These are phyloP conservation scores for Purpureocillium takamizusanense DNA, from an alignment of 2,329 filamentous ascomycete genomes.

Conservation along the genomic window DNA sequence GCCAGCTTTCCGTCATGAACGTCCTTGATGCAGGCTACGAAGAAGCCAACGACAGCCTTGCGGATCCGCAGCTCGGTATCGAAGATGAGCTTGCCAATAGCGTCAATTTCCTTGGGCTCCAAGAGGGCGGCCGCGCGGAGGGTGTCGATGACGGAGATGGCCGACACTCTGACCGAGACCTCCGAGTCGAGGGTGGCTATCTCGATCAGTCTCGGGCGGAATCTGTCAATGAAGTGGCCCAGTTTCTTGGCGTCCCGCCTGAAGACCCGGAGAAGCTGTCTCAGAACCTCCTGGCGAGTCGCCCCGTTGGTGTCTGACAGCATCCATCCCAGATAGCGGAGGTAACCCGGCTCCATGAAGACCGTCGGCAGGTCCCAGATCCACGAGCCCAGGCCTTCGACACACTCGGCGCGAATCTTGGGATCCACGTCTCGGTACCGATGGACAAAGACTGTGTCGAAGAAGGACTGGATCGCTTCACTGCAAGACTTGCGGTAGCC, in stretches of 20 bases:
- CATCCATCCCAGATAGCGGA: constrained; percentile 93
- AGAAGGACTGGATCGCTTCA: constrained; percentile 70
- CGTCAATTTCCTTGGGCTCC: constrained; percentile 85
- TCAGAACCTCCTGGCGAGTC: constrained; percentile 77
- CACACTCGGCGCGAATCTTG: constrained; percentile 80
- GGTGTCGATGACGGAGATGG: constrained; percentile 73
- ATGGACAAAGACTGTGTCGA: constrained; percentile 89
- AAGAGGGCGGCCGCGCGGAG: constrained; percentile 78
- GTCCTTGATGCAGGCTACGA: constrained; percentile 78
- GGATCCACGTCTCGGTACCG: constrained; percentile 91
- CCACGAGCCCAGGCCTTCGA: constrained; percentile 81
- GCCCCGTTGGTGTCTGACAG: constrained; percentile 70
- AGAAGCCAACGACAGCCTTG: constrained; percentile 84
- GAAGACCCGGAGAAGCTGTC: constrained; percentile 73
- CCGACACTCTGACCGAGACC: constrained; percentile 65
- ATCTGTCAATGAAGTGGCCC: constrained; percentile 88
- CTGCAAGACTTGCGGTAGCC: constrained; percentile 62
- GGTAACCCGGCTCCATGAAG: constrained; percentile 83
- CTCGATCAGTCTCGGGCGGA: constrained; percentile 78
- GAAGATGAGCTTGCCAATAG: constrained; percentile 79
- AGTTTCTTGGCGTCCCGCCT: constrained; percentile 73
- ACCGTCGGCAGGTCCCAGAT: constrained; percentile 75
- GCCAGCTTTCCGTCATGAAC: constrained; percentile 72
- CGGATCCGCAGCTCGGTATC: constrained; percentile 78
- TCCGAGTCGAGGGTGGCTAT: constrained; percentile 87